Conservation (phyloP, 208 protist species). For the Trypanosoma brucei region DNA sequence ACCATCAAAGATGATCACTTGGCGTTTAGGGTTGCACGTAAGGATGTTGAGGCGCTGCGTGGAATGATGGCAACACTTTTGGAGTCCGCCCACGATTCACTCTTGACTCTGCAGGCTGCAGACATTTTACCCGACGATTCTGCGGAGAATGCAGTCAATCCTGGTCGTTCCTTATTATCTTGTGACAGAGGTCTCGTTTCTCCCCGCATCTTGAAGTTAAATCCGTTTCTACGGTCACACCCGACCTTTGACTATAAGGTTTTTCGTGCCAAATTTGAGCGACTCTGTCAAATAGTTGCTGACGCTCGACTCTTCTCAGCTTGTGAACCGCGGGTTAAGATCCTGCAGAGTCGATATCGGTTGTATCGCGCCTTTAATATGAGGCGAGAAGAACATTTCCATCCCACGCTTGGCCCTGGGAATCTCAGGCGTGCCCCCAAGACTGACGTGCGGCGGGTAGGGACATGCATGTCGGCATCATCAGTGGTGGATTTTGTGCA, state of each 20-base stretch:
- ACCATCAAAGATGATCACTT: not conserved
- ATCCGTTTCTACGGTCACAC: slow-evolving; percentile 25
- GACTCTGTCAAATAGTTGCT: slow-evolving; percentile 33
- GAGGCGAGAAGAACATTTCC: slow-evolving; percentile 52
- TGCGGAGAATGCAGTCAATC: not conserved
- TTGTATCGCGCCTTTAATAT: slow-evolving; percentile 76
- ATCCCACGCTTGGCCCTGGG: slow-evolving; percentile 39
- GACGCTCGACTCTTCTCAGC: slow-evolving; percentile 60
- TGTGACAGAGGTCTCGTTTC: slow-evolving; percentile 29
- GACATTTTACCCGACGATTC: not conserved
- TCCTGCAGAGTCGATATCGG: slow-evolving; percentile 62
- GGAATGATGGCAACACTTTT: not conserved
- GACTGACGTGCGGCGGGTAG: slow-evolving; percentile 50
- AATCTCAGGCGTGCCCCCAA: slow-evolving; percentile 42
- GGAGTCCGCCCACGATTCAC: slow-evolving; percentile 11
- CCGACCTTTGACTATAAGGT: slow-evolving; percentile 41
- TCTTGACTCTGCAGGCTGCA: slow-evolving; percentile 1
- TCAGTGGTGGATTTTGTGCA: slow-evolving; percentile 47
- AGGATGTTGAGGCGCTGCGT: slow-evolving; percentile 2
- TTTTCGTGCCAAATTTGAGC: slow-evolving; percentile 35
- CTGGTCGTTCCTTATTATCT: not conserved
- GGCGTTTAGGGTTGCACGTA: not conserved
- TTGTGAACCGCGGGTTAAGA: slow-evolving; percentile 63
- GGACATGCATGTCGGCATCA: slow-evolving; percentile 46
- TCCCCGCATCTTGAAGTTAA: slow-evolving; percentile 21